Conservation (phyloP, 2,329 filamentous ascomycete species). For the Colletotrichum tanaceti region DNA sequence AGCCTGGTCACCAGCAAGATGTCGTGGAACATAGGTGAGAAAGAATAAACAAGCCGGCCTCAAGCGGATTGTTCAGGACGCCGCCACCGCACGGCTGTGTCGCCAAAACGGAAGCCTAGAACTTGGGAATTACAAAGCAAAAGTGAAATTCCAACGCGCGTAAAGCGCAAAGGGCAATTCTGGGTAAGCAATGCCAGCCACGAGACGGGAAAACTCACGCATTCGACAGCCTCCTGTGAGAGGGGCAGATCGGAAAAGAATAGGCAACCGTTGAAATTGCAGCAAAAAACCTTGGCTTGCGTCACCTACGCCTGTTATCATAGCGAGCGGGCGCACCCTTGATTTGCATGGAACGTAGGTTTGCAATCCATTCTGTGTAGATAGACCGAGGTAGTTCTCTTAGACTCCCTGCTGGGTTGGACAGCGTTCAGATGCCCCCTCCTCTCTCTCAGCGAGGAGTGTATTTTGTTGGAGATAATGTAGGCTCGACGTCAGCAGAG, state of each 20-base stretch:
- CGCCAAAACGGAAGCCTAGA: no score
- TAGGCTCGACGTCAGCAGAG: constrained; percentile 3
- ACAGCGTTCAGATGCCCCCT: background rate
- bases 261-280: constrained; percentile 9
- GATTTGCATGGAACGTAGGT: constrained; percentile 2
- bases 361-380: background rate
- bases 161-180: background rate
- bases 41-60: background rate
- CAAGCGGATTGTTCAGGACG: background rate
- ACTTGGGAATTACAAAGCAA: background rate
- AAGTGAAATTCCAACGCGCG: background rate
- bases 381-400: background rate
- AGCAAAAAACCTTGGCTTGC: constrained; percentile 8
- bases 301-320: background rate
- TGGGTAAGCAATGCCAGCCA: background rate
- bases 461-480: background rate
- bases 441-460: background rate
- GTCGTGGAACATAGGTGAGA: background rate
- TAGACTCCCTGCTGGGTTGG: constrained; percentile 3
- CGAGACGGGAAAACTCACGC: constrained; percentile 12
- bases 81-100: background rate
- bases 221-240: constrained; percentile 3
- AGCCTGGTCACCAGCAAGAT: background rate
- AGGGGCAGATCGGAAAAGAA: background rate
- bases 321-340: constrained; percentile 6